A percentile compares a stretch with the other conserved stretches of the same genome.
Conservation (phyloP, 305 asterid species). For the Salvia sclarea region DNA sequence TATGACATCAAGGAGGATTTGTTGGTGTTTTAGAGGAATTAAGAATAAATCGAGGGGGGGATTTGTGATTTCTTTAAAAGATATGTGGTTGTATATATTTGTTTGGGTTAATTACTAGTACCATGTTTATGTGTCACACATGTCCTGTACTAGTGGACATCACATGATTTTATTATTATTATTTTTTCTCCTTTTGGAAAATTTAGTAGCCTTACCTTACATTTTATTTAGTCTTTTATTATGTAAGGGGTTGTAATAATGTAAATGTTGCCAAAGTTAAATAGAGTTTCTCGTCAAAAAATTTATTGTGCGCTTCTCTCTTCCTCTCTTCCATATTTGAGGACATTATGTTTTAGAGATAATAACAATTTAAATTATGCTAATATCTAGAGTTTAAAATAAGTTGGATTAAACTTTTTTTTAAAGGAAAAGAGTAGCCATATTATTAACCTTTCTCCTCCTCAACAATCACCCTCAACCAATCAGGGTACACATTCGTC, state of each 20-base stretch:
- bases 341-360: no score
- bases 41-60: slow-evolving; percentile 14
- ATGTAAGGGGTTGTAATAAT: slow-evolving; percentile 11
- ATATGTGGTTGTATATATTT: slow-evolving; percentile 36
- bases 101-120: not conserved
- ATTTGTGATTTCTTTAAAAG: not conserved
- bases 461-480: no score
- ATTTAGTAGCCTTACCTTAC: not conserved
- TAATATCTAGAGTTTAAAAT: no score
- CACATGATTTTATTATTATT: not conserved
- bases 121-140: not conserved
- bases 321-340: no score
- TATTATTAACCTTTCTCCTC: no score
- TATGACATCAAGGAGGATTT: slow-evolving; percentile 65
- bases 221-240: not conserved
- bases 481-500: no score
- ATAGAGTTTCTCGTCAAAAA: not conserved
- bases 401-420: no score
- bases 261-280: slow-evolving; percentile 12
- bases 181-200: not conserved
- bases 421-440: no score
- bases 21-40: slow-evolving; percentile 51
- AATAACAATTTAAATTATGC: no score
- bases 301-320: not conserved
- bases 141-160: slow-evolving; percentile 26